Evolutionary conservation across 192 early-diverging fungal genomes (phyloP).

Genomic region (Coemansia interrupta): DNA sequence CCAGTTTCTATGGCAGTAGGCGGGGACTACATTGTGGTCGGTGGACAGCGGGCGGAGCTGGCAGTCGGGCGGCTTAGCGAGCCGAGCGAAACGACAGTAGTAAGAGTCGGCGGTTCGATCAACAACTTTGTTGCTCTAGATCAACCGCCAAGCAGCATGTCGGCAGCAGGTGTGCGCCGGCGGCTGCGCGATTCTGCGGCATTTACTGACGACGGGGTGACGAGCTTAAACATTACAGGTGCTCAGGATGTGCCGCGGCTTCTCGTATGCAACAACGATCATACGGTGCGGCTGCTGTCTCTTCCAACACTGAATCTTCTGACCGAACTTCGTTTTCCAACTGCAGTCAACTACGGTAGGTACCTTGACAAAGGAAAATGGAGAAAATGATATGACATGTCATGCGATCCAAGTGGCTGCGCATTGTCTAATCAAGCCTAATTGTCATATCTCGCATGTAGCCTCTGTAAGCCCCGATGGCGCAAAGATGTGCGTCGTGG

Average conservation of each 20-base stretch:
- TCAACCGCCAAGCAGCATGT: conserved; percentile 6
- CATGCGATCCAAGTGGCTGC: neutral
- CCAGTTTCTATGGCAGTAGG: conserved; percentile 75
- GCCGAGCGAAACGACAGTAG: conserved; percentile 23
- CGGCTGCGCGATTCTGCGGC: conserved; percentile 50
- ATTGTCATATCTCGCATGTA: conserved; percentile 18
- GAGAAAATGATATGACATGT: neutral
- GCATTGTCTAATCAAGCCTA: neutral
- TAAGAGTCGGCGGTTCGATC: conserved; percentile 38
- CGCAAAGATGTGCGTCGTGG: conserved; percentile 85
- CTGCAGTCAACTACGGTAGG: conserved; percentile 82
- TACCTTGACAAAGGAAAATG: conserved; percentile 16
- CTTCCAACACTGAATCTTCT: conserved; percentile 75
- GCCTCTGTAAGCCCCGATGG: conserved; percentile 90
- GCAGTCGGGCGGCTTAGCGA: conserved; percentile 60
- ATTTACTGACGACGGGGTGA: conserved; percentile 71
- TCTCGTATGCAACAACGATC: conserved; percentile 91
- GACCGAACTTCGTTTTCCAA: conserved; percentile 74
- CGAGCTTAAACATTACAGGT: conserved; percentile 66
- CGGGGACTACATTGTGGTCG: conserved; percentile 81
- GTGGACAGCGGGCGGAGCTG: conserved; percentile 85
- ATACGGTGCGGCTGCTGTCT: conserved; percentile 84
- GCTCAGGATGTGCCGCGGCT: conserved; percentile 60
- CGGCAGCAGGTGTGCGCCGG: conserved; percentile 17
- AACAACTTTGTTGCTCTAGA: conserved; percentile 52